Evolutionary conservation across 306 rosid species (phyloP).

Genomic region (Cucurbita ficifolia): DNA sequence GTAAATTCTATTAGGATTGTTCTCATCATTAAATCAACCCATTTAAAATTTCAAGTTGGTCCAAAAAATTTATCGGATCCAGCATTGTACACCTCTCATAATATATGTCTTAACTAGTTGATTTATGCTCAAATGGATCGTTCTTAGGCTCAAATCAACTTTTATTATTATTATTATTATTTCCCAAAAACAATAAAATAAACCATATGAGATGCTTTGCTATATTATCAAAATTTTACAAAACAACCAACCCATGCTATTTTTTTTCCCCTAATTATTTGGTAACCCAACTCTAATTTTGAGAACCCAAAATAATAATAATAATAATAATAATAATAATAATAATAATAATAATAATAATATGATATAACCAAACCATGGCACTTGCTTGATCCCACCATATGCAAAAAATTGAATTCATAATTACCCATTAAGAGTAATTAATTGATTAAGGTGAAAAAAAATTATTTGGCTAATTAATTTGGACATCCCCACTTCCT

Average conservation of each 20-base stretch:
- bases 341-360: background rate
- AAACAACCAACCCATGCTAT: background rate
- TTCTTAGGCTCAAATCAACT: too few relatives aligned
- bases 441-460: background rate
- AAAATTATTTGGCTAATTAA: background rate
- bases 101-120: too few relatives aligned
- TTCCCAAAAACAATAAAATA: background rate
- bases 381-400: background rate
- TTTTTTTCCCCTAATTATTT: background rate
- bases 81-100: too few relatives aligned
- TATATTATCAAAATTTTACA: background rate
- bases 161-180: too few relatives aligned
- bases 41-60: too few relatives aligned
- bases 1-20: too few relatives aligned
- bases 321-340: too few relatives aligned
- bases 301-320: too few relatives aligned
- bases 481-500: background rate
- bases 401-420: background rate
- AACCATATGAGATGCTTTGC: background rate
- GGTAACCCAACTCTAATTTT: background rate
- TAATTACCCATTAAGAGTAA: background rate
- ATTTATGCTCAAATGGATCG: too few relatives aligned
- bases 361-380: background rate
- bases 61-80: too few relatives aligned
- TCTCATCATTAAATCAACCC: too few relatives aligned